Evolutionary conservation across 1,284 basidiomycete species (phyloP), one percentile per base, ranked within the genome.

Genomic region (Violaceomyces palustris): DNA sequence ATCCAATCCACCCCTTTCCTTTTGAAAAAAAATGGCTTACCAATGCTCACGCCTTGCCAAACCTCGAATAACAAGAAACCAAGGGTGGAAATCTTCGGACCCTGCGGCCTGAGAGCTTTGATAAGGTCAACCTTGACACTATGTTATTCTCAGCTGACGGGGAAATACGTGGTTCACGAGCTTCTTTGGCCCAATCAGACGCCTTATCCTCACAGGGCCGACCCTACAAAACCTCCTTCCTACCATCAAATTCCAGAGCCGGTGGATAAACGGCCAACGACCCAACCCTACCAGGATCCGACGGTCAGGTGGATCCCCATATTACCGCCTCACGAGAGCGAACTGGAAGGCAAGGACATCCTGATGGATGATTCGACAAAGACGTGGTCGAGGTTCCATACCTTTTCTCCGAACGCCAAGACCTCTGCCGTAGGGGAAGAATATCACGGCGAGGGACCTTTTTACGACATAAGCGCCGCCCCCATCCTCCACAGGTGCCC

Each of bases 401-500:
- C 45, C 12, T 32, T 72, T 26, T 45, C 42, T 23, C 23, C 47
- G 2, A 32, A 60, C 2, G 31, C 32, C 3, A 35, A 51, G 11
- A 43, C 40, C n/a, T 46, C 58, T 2, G 38, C 45, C 17, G 52
- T 72, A 12, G n/a, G n/a, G n/a, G n/a, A n/a, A n/a, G n/a, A n/a
- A n/a, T n/a, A n/a, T n/a, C n/a, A n/a, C n/a, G n/a, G n/a, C n/a
- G n/a, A n/a, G n/a, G n/a, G n/a, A n/a, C n/a, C n/a, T n/a, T n/a
- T n/a, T n/a, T n/a, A n/a, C n/a, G 45, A 40, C 21, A 37, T 72
- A 33, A 65, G 59, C 27, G 69, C 69, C 4, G 69, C 69, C 6
- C 69, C 69, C 21, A 64, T 72, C 41, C 46, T 57, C 9, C 69
- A 72, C 33, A 52, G 69, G 18, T 67, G 64, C 32, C 69, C 69